Evolutionary conservation across 2,329 filamentous ascomycete species (phyloP).

Genomic region (Cercospora citrullina): DNA sequence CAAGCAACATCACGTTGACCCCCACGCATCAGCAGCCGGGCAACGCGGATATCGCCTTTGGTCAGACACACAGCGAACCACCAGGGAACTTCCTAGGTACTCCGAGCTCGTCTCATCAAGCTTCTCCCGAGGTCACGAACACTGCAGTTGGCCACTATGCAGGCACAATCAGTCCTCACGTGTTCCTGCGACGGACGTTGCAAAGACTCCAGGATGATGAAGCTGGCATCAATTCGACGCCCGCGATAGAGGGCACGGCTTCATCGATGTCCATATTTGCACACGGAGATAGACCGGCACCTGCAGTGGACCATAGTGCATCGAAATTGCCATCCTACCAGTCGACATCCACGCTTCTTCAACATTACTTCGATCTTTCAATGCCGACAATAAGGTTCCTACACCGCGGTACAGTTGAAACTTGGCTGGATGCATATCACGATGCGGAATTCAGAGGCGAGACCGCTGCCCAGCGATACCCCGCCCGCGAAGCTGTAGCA

Average conservation of each 20-base stretch:
- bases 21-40: neutral
- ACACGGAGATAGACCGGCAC: conserved; percentile 53
- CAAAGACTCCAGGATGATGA: conserved; percentile 47
- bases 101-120: conserved; percentile 19
- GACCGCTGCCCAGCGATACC: conserved; percentile 42
- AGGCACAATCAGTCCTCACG: conserved; percentile 33
- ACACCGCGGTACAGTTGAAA: conserved; percentile 46
- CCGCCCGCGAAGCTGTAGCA: conserved; percentile 49
- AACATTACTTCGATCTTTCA: conserved; percentile 48
- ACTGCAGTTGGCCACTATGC: conserved; percentile 32
- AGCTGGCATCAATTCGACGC: conserved; percentile 10
- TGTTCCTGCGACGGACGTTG: conserved; percentile 53
- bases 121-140: conserved; percentile 24
- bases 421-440: conserved; percentile 51
- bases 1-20: neutral
- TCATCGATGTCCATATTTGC: conserved; percentile 51
- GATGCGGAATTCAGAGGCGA: conserved; percentile 39
- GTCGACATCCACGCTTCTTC: conserved; percentile 37
- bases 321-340: conserved; percentile 44
- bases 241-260: conserved; percentile 20
- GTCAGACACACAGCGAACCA: neutral
- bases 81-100: conserved; percentile 6
- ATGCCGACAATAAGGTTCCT: conserved; percentile 49
- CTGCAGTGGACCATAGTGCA: conserved; percentile 44
- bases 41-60: neutral